Percentiles rank a stretch among this genome's conserved stretches.
Evolutionary conservation across 2,329 filamentous ascomycete species (phyloP).

Genomic region (Tolypocladium paradoxum): DNA sequence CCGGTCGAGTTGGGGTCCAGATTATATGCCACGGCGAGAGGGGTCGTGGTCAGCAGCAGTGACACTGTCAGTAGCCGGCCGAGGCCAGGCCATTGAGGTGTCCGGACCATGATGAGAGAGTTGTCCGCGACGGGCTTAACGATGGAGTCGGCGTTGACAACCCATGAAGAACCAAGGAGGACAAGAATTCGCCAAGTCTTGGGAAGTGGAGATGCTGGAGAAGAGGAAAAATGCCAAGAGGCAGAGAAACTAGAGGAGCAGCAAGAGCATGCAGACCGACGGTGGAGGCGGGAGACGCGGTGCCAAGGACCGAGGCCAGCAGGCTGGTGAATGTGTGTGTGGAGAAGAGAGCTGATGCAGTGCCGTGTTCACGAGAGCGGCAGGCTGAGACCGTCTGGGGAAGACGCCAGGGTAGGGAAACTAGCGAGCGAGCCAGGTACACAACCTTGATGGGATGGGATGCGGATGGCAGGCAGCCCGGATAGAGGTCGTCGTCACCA

Average conservation of each 20-base stretch:
- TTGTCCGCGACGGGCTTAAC: conserved; percentile 1
- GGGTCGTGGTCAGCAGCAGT: conserved; percentile 14
- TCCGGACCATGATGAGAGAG: conserved; percentile 9
- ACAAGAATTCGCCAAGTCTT: neutral
- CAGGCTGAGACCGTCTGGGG: neutral
- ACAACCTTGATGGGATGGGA: neutral
- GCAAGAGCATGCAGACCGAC: neutral
- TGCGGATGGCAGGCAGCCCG: neutral
- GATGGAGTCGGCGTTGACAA: conserved; percentile 4
- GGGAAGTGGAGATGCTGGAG: neutral
- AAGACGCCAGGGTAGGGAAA: neutral
- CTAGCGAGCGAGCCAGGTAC: neutral
- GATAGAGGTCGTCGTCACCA: neutral
- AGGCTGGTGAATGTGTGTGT: conserved; percentile 6
- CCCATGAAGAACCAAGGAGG: neutral
- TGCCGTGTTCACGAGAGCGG: neutral
- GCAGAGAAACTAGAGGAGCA: neutral
- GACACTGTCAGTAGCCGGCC: conserved; percentile 10
- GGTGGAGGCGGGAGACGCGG: neutral
- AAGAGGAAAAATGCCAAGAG: neutral
- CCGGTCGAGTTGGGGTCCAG: conserved; percentile 25
- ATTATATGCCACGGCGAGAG: conserved; percentile 20
- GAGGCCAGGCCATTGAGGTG: conserved; percentile 6
- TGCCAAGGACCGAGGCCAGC: neutral
- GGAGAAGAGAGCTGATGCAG: neutral